A percentile compares a stretch with the other conserved stretches of the same genome.
phyloP scores from a whole-genome alignment of 2,329 filamentous ascomycete species.

The Beauveria pseudobassiana region DNA sequence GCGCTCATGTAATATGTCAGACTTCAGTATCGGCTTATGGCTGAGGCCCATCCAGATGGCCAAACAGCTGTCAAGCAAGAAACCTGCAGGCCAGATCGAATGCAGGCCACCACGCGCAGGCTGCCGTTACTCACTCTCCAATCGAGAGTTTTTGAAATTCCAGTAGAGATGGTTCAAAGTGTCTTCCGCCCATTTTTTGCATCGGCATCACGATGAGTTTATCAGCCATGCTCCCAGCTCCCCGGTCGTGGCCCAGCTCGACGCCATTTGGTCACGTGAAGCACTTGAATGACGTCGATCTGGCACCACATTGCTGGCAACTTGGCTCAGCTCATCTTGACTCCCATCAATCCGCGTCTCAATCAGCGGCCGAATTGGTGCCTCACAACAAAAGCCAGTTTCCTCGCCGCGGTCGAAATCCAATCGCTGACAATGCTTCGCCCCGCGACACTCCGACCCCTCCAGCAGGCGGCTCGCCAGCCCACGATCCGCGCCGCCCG shows the following conservation, averaged over 20 bases:
- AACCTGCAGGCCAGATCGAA: too few relatives aligned
- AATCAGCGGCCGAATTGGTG: neutral
- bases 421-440: slow-evolving; percentile 22
- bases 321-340: neutral
- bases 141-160: too few relatives aligned
- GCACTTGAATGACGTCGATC: slow-evolving; percentile 1
- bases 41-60: too few relatives aligned
- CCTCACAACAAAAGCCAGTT: neutral
- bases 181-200: too few relatives aligned
- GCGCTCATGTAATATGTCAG: too few relatives aligned
- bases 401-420: neutral
- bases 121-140: too few relatives aligned
- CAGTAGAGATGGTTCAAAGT: too few relatives aligned
- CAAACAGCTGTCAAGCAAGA: too few relatives aligned
- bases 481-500: slow-evolving; percentile 15
- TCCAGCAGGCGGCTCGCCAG: slow-evolving; percentile 16
- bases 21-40: too few relatives aligned
- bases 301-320: neutral
- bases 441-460: slow-evolving; percentile 18
- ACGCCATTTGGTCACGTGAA: neutral
- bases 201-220: too few relatives aligned
- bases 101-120: too few relatives aligned
- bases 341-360: neutral
- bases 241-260: neutral
- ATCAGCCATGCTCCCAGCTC: neutral